Evolutionary conservation across 2,329 filamentous ascomycete species (phyloP), one percentile per base, ranked within the genome.

Genomic region (Claviceps pusilla): DNA sequence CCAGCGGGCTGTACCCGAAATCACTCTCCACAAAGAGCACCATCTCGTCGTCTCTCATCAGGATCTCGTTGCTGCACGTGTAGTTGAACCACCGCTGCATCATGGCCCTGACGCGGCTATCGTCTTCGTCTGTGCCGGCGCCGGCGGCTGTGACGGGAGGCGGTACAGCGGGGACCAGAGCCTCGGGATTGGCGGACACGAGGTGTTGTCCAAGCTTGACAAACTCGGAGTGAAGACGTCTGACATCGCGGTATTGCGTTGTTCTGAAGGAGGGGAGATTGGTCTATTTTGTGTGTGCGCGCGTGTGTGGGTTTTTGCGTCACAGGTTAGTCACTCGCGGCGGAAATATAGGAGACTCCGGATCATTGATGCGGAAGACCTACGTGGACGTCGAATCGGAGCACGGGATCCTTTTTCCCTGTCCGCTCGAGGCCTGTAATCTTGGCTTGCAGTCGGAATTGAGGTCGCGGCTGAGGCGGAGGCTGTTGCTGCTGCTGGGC

Each of bases 11-110:
- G 70, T 98, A 98, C 45, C 93, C 93, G 68, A 96, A 97, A 68
- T 98, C 93, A 66, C 89, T 95, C 71, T 98, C 93, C n/a, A 98
- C 89, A 63, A 98, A 98, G 57, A 97, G 83, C 5, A 96, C 82
- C 82, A 97, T 91, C 71, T 98, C 93, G 58, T 97, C 91, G 66
- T 98, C 93, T 58, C 86, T 82, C 76, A 95, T 95, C 7, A 98
- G 79, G 1, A 94, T 83, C 41, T 97, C 90, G 62, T 93, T 97
- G 63, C 80, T 81, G 71, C 93, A 95, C 24, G 98, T 86, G 56
- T 87, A 87, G 68, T 95, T 96, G 63, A 98, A 77, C 93, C 93
- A 98, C 66, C 89, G 79, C 71, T 98, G 93, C 73, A 98, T 80
- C 9, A 88, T 79, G 1, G 83, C 82, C 71, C 97, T 97, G 58